phyloP scores from a whole-genome alignment of 352 stramenopile genomes.

The Pythium phragmitis region DNA sequence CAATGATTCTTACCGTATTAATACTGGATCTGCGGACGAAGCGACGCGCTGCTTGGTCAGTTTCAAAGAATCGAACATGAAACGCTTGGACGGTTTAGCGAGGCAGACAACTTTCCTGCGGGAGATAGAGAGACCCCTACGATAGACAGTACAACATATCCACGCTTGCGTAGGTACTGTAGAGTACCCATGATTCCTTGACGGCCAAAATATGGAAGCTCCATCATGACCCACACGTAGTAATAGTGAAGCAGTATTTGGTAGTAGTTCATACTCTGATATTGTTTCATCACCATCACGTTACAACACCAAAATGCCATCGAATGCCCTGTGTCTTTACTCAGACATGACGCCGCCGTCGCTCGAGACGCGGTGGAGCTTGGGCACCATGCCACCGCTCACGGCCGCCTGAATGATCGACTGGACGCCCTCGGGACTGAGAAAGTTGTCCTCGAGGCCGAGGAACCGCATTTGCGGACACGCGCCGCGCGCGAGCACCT shows the following conservation, averaged over 20 bases:
- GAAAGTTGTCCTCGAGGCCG: conserved; percentile 79
- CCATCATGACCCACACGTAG: too few species aligned
- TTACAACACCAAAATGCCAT: not conserved
- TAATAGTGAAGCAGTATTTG: too few species aligned
- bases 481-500: conserved; percentile 53
- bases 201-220: too few species aligned
- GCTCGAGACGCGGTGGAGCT: conserved; percentile 73
- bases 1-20: too few species aligned
- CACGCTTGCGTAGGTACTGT: too few species aligned
- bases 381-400: conserved; percentile 78
- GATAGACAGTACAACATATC: too few species aligned
- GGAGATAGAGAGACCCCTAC: not conserved
- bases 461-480: conserved; percentile 81
- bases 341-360: conserved; percentile 32
- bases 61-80: not conserved
- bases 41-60: not conserved
- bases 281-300: not conserved
- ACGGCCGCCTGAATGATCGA: conserved; percentile 77
- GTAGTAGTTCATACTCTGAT: conserved; percentile 1
- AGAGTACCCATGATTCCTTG: too few species aligned
- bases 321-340: not conserved
- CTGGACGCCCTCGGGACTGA: conserved; percentile 67
- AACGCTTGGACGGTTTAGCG: not conserved
- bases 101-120: not conserved
- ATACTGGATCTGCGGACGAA: not conserved